Conservation (phyloP, 2,329 filamentous ascomycete genomes). For the Nemania serpens region DNA sequence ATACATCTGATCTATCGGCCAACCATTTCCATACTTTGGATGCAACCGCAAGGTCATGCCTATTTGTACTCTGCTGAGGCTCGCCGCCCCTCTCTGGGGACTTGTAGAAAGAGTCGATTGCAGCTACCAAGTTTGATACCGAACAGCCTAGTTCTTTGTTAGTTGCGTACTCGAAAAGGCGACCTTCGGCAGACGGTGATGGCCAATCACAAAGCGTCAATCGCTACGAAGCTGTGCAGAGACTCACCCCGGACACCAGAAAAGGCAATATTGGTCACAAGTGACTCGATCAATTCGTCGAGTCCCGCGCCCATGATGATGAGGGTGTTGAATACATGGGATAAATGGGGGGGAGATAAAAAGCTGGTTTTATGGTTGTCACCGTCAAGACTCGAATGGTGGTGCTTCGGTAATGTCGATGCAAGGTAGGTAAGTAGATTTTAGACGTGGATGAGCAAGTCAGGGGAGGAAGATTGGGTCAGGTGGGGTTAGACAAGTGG, state of each 20-base stretch:
- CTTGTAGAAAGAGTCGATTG: conserved; percentile 37
- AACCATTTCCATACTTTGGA: conserved; percentile 51
- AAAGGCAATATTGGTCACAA: conserved; percentile 51
- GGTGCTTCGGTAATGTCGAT: conserved; percentile 32
- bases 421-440: conserved; percentile 8
- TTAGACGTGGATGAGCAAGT: background rate
- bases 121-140: conserved; percentile 34
- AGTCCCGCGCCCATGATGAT: conserved; percentile 47
- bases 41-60: conserved; percentile 42
- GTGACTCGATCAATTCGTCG: conserved; percentile 51
- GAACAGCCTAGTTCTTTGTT: conserved; percentile 37
- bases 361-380: conserved; percentile 28
- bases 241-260: conserved; percentile 49
- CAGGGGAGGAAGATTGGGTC: too few species aligned
- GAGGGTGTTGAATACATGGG: conserved; percentile 29
- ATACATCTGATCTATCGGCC: conserved; percentile 46
- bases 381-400: conserved; percentile 37
- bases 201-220: conserved; percentile 9
- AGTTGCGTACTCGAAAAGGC: conserved; percentile 16
- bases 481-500: too few species aligned
- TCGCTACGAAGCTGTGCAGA: background rate
- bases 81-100: background rate
- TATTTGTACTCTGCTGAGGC: conserved; percentile 16
- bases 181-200: background rate
- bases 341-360: conserved; percentile 25